Evolutionary conservation across 2,329 filamentous ascomycete species (phyloP), one percentile per base, ranked within the genome.

Genomic region (Chaetothyriales sp.): DNA sequence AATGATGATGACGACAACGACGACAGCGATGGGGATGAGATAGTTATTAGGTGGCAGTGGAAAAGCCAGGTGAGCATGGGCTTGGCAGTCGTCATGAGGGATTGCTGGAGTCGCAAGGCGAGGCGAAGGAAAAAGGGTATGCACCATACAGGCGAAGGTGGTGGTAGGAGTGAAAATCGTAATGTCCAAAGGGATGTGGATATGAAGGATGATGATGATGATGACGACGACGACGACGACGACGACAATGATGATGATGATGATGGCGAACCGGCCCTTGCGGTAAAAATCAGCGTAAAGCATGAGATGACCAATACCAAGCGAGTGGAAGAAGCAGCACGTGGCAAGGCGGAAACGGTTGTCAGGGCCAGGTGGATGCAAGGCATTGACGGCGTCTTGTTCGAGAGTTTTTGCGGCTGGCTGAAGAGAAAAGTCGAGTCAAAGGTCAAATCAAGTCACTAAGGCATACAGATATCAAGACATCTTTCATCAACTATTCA

Each of bases 371-470:
- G 85, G 29, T 94, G 87, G 89, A 63, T 87, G 0, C 81, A 86
- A 60, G 90, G 92, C 0, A 72, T 74, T 5, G 85, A 94, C 58
- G 72, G 77, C 18, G 74, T 82, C 0, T 63, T 92, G 0, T 95
- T 90, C 66, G 86, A 94, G 68, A 95, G 89, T 64, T 88, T 98
- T 56, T 84, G 82, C 54, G 89, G 87, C 0, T 88, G 89, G 71
- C 57, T 94, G 45, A 85, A 81, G 65, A 72, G 77, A 37, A 77
- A 75, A 18, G 19, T 47, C 20, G 19, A 28, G 28, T 18, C 22
- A 18, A 47, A 10, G 5, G 10, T 47, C 13, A 40, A 15, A 15
- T 15, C 33, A 40, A 40, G 33, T 40, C 33, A 40, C 2, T 40
- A 2, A 40, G 33, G 10, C 33, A 40, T 40, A 5, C 15, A 15